Percentiles rank a stretch among this genome's conserved stretches.
Conservation (phyloP, 75 land plant species). For the Pinus taeda region DNA sequence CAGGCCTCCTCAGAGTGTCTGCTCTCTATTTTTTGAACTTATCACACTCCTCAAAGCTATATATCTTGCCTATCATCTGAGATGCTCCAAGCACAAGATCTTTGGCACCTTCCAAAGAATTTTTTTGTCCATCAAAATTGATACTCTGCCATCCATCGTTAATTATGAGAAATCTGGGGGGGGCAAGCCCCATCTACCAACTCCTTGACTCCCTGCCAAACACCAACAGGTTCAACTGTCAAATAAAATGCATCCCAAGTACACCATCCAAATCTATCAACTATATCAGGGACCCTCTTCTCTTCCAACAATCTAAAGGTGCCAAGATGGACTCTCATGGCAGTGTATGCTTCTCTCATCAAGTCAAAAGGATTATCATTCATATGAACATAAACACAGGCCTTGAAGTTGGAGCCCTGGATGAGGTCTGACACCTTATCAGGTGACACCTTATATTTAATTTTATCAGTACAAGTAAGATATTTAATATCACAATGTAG, state of each 20-base stretch:
- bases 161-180: slow-evolving; percentile 45
- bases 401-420: no score
- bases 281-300: slow-evolving; percentile 26
- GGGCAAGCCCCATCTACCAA: slow-evolving; percentile 40
- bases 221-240: no score
- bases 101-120: slow-evolving; percentile 31
- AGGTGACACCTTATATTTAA: no score
- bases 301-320: no score
- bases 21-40: slow-evolving; percentile 38
- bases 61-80: slow-evolving; percentile 45
- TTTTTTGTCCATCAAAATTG: slow-evolving; percentile 15
- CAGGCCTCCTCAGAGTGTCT: slow-evolving; percentile 25
- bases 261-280: slow-evolving; percentile 80
- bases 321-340: no score
- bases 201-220: no score
- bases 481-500: no score
- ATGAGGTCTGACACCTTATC: no score
- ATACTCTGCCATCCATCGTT: slow-evolving; percentile 68
- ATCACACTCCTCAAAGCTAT: slow-evolving; percentile 34
- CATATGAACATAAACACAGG: no score
- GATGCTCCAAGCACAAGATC: slow-evolving; percentile 40
- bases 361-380: no score
- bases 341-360: no score
- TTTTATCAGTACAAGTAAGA: no score
- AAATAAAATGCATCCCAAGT: slow-evolving; percentile 86